phyloP scores from a whole-genome alignment of 2,329 filamentous ascomycete species.

The Cercospora sojina region DNA sequence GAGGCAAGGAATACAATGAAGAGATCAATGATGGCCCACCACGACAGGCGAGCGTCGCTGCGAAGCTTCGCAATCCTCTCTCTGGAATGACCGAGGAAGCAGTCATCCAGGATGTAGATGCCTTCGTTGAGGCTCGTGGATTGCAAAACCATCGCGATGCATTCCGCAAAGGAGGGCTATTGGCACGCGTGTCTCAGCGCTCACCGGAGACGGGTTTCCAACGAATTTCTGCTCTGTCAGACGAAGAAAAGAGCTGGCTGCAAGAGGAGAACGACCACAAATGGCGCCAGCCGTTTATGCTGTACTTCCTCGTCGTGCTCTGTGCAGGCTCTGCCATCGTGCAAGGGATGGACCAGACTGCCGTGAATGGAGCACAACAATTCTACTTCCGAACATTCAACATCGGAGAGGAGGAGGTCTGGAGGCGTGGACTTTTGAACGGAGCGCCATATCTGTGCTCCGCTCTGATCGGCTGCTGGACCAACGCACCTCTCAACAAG shows the following conservation, averaged over 20 bases:
- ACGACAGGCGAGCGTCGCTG: slow-evolving; percentile 26
- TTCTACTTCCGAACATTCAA: slow-evolving; percentile 34
- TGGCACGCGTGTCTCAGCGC: slow-evolving; percentile 32
- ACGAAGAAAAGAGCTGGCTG: slow-evolving; percentile 59
- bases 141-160: slow-evolving; percentile 27
- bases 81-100: slow-evolving; percentile 33
- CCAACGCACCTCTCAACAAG: slow-evolving; percentile 70
- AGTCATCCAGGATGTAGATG: slow-evolving; percentile 31
- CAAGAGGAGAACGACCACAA: slow-evolving; percentile 62
- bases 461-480: slow-evolving; percentile 69
- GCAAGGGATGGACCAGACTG: slow-evolving; percentile 55
- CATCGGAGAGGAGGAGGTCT: slow-evolving; percentile 28
- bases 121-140: slow-evolving; percentile 27
- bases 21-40: slow-evolving; percentile 14
- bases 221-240: slow-evolving; percentile 49
- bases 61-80: slow-evolving; percentile 32
- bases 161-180: slow-evolving; percentile 31
- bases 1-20: slow-evolving; percentile 16
- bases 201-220: slow-evolving; percentile 26
- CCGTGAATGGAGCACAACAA: slow-evolving; percentile 45
- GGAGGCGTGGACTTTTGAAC: slow-evolving; percentile 57
- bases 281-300: slow-evolving; percentile 70
- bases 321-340: slow-evolving; percentile 56
- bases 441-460: slow-evolving; percentile 65
- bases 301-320: slow-evolving; percentile 53